These are phyloP conservation scores for Geotrichum macrosporum DNA, from an alignment of 1,139 yeast species.

Conservation along the genomic window DNA sequence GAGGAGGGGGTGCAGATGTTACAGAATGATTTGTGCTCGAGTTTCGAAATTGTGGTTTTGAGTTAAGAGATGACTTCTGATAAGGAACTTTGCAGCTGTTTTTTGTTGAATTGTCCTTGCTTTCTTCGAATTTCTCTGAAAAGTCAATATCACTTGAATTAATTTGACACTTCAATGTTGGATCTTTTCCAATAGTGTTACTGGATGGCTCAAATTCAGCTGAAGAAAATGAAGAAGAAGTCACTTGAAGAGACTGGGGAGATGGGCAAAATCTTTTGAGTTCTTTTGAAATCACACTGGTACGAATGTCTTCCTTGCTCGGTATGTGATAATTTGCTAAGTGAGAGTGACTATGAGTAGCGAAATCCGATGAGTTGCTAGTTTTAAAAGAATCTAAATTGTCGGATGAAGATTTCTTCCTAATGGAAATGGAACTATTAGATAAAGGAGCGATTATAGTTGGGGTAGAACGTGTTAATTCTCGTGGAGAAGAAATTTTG, in stretches of 20 bases:
- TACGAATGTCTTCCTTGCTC: no score
- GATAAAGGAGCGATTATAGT: constrained; percentile 25
- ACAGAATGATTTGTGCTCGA: neutral
- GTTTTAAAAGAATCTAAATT: neutral
- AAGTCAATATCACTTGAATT: neutral
- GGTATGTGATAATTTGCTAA: no score
- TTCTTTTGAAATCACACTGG: no score
- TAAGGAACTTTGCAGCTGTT: constrained; percentile 2
- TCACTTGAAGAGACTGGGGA: no score
- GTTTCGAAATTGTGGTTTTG: neutral
- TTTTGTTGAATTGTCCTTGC: constrained; percentile 12
- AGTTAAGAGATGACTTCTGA: neutral
- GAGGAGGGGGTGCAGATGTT: constrained; percentile 30
- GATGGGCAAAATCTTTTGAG: no score
- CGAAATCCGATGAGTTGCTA: no score
- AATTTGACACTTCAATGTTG: no score
- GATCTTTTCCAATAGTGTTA: no score
- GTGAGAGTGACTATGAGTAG: no score
- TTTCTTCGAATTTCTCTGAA: neutral
- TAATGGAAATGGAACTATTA: neutral
- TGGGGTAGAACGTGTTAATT: constrained; percentile 14
- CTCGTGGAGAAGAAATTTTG: constrained; percentile 8
- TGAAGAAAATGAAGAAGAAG: no score
- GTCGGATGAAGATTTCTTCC: neutral
- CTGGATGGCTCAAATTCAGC: no score